phyloP scores from a whole-genome alignment of 2,329 filamentous ascomycete genomes.

The Colletotrichum gloeosporioides region DNA sequence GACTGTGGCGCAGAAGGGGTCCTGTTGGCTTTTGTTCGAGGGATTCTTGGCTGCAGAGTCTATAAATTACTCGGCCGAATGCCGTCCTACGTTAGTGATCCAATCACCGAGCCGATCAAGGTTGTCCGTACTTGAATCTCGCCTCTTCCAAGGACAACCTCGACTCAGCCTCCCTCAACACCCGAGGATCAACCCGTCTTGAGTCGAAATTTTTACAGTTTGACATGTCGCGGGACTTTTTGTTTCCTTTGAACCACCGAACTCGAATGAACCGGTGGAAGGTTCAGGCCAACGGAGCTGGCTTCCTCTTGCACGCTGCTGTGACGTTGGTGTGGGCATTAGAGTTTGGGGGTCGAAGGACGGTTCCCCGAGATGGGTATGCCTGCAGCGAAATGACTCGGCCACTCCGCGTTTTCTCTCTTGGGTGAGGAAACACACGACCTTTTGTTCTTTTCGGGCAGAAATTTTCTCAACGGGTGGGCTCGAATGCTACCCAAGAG shows the following conservation, averaged over 20 bases:
- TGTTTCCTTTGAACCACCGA: neutral
- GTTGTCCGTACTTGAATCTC: neutral
- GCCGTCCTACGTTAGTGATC: neutral
- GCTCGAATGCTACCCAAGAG: neutral
- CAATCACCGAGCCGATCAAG: neutral
- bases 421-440: neutral
- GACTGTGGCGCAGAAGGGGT: neutral
- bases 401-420: neutral
- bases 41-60: neutral
- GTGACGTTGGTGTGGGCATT: conserved; percentile 1
- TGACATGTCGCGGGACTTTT: neutral
- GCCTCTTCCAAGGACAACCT: neutral
- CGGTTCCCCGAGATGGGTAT: neutral
- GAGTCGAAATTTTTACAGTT: neutral
- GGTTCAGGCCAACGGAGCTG: neutral
- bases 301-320: neutral
- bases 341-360: neutral
- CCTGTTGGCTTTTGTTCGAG: neutral
- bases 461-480: neutral
- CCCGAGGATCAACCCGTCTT: neutral
- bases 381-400: neutral
- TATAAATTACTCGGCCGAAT: neutral
- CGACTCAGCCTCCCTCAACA: neutral
- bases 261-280: neutral
- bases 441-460: neutral